These are phyloP conservation scores for Penicillium corylophilum DNA, from an alignment of 2,329 filamentous ascomycete species.

Conservation along the genomic window DNA sequence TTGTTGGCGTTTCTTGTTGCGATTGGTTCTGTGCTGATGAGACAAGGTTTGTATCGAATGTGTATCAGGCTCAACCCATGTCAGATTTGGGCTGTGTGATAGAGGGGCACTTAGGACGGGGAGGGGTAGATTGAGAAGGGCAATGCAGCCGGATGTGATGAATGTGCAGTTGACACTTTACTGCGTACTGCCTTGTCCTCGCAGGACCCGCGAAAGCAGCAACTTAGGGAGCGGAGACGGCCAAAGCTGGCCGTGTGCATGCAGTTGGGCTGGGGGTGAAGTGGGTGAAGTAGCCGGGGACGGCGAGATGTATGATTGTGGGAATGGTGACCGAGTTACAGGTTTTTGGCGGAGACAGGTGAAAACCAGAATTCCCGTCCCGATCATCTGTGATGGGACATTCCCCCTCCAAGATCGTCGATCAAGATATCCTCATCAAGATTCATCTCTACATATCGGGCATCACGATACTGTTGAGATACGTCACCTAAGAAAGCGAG, in stretches of 20 bases:
- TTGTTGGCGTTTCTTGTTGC: not conserved
- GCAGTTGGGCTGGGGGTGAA: not conserved
- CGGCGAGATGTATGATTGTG: not conserved
- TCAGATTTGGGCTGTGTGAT: not conserved
- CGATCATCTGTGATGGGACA: not conserved
- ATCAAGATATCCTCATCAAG: not conserved
- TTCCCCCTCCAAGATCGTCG: not conserved
- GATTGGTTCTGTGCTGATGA: not conserved
- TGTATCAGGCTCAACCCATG: not conserved
- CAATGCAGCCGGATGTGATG: constrained; percentile 16
- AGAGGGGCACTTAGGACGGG: not conserved
- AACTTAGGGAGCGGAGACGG: not conserved
- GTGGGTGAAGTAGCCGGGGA: not conserved
- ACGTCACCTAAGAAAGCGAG: constrained; percentile 57
- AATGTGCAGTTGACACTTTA: constrained; percentile 5
- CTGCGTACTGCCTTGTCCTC: not conserved
- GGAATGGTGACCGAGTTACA: not conserved
- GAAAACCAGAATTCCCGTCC: not conserved
- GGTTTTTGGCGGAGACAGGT: not conserved
- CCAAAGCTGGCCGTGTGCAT: not conserved
- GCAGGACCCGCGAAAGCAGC: not conserved
- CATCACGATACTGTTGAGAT: constrained; percentile 72
- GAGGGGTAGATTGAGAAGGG: not conserved
- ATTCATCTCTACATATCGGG: constrained; percentile 52
- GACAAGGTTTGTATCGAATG: not conserved